Conservation (phyloP, 148 eudicot species). For the Amaranthus palmeri region DNA sequence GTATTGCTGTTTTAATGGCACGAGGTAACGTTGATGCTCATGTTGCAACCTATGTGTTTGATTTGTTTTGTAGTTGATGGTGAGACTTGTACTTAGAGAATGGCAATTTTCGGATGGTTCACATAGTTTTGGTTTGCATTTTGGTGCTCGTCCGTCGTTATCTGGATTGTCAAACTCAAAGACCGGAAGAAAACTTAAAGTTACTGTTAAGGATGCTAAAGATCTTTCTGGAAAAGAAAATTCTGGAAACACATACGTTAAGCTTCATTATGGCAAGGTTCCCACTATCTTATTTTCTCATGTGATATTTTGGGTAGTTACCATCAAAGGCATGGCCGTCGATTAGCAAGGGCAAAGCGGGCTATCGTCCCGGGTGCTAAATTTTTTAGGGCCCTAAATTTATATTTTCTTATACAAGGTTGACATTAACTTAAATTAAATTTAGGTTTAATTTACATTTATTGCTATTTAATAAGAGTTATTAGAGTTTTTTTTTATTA, state of each 20-base stretch:
- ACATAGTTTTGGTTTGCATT: conserved; percentile 38
- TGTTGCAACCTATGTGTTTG: conserved; percentile 11
- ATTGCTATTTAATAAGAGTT: no score
- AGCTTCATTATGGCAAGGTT: conserved; percentile 95
- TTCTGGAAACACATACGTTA: conserved; percentile 71
- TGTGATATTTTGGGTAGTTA: not conserved
- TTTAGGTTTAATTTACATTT: no score
- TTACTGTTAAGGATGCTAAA: conserved; percentile 74
- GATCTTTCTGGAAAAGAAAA: conserved; percentile 68
- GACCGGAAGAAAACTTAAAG: conserved; percentile 78
- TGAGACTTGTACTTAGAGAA: conserved; percentile 75
- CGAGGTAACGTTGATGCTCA: not conserved
- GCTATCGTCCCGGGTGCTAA: no score
- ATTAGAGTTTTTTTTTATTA: no score
- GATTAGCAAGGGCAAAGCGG: no score
- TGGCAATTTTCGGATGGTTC: conserved; percentile 96
- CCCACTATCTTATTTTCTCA: conserved; percentile 2
- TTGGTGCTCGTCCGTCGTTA: conserved; percentile 43
- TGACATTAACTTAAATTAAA: no score
- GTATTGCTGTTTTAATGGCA: not conserved
- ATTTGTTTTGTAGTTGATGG: conserved; percentile 55
- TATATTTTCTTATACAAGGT: no score
- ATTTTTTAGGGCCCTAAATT: no score
- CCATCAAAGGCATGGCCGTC: no score
- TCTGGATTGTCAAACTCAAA: conserved; percentile 45